Conservation (phyloP, 805 yeast species). For the Candida vartiovaarae region DNA sequence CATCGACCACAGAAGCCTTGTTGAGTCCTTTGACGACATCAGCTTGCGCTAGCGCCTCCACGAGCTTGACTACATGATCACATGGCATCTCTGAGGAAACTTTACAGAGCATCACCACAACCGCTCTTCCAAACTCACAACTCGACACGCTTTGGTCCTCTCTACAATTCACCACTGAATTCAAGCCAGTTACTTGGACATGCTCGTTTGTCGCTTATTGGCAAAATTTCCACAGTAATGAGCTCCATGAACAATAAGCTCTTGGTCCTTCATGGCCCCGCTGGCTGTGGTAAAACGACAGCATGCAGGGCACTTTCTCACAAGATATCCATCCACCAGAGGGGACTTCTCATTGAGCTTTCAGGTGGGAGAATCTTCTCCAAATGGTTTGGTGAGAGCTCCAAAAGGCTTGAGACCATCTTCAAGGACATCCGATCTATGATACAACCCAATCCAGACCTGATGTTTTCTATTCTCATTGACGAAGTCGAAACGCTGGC, state of each 20-base stretch:
- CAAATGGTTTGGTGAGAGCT: slow-evolving; percentile 40
- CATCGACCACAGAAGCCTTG: no score
- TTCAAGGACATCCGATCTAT: slow-evolving; percentile 29
- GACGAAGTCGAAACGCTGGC: slow-evolving; percentile 43
- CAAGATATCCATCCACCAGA: slow-evolving; percentile 27
- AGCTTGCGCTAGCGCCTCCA: no score
- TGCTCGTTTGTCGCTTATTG: neutral
- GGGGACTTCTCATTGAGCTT: slow-evolving; percentile 32
- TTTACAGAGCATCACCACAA: slow-evolving; percentile 8
- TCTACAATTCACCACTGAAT: slow-evolving; percentile 24
- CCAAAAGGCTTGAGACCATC: slow-evolving; percentile 32
- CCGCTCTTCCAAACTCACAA: slow-evolving; percentile 24
- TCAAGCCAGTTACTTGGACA: slow-evolving; percentile 28
- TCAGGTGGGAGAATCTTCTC: slow-evolving; percentile 38
- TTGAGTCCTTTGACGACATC: no score
- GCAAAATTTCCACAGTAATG: neutral
- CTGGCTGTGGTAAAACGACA: slow-evolving; percentile 42
- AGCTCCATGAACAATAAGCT: slow-evolving; percentile 11
- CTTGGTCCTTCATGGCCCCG: slow-evolving; percentile 34
- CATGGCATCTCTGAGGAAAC: slow-evolving; percentile 1
- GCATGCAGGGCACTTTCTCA: slow-evolving; percentile 34
- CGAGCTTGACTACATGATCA: no score
- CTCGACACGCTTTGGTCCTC: slow-evolving; percentile 31
- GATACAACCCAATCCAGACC: slow-evolving; percentile 11
- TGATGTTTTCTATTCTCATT: slow-evolving; percentile 31